These are phyloP conservation scores for Chaetomidium leptoderma DNA, from an alignment of 495 filamentous ascomycete species.

Conservation along the genomic window DNA sequence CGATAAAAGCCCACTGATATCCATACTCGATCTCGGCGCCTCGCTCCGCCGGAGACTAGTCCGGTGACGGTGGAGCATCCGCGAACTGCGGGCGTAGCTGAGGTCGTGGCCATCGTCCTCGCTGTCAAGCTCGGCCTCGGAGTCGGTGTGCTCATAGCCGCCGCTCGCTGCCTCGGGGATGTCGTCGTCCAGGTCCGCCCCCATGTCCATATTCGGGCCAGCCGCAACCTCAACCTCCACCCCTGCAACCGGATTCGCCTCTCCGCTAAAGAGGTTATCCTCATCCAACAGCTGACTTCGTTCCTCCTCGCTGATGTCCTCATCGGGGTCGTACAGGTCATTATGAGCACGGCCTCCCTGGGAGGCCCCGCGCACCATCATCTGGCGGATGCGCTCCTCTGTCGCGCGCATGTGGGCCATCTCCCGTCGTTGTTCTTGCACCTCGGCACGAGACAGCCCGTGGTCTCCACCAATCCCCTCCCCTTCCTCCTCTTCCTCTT, in stretches of 20 bases:
- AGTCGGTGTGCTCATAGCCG: constrained; percentile 79
- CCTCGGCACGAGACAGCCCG: background rate
- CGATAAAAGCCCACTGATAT: constrained; percentile 48
- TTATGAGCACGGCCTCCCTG: constrained; percentile 12
- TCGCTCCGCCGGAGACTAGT: constrained; percentile 34
- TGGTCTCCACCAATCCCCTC: constrained; percentile 14
- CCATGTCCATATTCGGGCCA: constrained; percentile 46
- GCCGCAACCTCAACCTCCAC: constrained; percentile 21
- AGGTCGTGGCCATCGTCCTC: constrained; percentile 23
- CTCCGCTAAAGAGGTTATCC: constrained; percentile 41
- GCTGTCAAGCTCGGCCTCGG: constrained; percentile 60
- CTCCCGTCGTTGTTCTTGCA: constrained; percentile 29
- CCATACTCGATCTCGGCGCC: constrained; percentile 42
- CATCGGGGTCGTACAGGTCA: constrained; percentile 41
- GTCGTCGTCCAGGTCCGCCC: constrained; percentile 60
- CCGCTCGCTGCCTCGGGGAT: constrained; percentile 58
- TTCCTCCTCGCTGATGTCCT: constrained; percentile 45
- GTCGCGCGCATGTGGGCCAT: constrained; percentile 35
- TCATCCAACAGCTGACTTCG: constrained; percentile 50
- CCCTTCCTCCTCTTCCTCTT: constrained; percentile 21
- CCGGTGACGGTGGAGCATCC: constrained; percentile 9
- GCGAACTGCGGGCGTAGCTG: constrained; percentile 24
- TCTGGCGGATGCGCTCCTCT: constrained; percentile 47
- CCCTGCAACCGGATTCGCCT: constrained; percentile 1
- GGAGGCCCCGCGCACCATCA: constrained; percentile 35